These are phyloP conservation scores for Eucalyptus marginata DNA, from an alignment of 345 rosid genomes.

Conservation along the genomic window DNA sequence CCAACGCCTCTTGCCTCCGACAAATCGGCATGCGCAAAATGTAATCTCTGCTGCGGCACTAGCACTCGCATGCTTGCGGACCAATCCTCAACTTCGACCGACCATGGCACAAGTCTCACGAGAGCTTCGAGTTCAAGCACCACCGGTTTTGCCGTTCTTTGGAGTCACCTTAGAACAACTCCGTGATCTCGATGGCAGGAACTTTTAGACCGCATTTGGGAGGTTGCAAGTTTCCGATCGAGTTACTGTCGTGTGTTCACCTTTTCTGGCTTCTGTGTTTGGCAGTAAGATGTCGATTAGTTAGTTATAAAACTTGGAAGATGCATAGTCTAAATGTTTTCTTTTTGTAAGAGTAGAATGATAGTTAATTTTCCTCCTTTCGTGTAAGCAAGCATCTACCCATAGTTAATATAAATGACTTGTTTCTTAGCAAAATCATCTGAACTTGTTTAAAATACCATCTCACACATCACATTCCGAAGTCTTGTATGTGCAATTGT, in stretches of 20 bases:
- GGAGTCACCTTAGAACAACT: neutral
- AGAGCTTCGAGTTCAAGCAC: neutral
- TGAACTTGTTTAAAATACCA: too few relatives aligned
- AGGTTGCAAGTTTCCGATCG: neutral
- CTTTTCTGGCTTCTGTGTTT: neutral
- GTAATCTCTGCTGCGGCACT: neutral
- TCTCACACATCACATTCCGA: too few relatives aligned
- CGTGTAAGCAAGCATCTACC: too few relatives aligned
- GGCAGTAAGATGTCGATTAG: neutral
- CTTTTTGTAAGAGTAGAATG: too few relatives aligned
- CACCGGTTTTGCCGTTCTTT: neutral
- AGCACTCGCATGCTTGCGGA: slow-evolving; percentile 5
- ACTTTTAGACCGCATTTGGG: neutral
- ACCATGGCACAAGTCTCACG: neutral
- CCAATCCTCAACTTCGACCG: slow-evolving; percentile 12
- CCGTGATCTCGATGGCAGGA: neutral
- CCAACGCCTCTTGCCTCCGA: neutral
- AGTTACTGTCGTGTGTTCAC: neutral
- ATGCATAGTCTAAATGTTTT: neutral
- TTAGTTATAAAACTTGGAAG: neutral
- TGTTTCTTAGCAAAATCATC: too few relatives aligned
- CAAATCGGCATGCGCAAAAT: neutral
- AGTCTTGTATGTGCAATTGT: too few relatives aligned
- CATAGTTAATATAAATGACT: too few relatives aligned
- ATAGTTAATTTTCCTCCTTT: too few relatives aligned